phyloP scores from a whole-genome alignment of 2,329 filamentous ascomycete species.

The Xylariaceae sp. region DNA sequence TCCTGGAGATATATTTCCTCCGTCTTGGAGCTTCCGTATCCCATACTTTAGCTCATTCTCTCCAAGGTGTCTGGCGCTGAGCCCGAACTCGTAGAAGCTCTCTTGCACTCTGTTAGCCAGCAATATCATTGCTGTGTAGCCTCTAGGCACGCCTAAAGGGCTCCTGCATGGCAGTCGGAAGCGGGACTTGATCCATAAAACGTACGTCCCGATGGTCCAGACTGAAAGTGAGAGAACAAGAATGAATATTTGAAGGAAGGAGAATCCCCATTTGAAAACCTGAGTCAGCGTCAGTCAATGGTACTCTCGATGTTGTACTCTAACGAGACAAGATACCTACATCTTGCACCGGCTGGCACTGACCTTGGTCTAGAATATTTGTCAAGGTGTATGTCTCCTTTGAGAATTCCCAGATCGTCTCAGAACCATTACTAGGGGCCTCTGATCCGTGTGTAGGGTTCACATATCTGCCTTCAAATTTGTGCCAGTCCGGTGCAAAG shows the following conservation, averaged over 20 bases:
- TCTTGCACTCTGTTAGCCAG: constrained; percentile 3
- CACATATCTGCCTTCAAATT: background rate
- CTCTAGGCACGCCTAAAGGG: constrained; percentile 6
- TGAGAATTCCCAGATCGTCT: background rate
- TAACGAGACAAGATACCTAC: constrained; percentile 1
- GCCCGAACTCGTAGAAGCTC: constrained; percentile 8
- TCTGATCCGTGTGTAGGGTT: background rate
- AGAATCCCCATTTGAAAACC: constrained; percentile 24
- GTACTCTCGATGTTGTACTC: background rate
- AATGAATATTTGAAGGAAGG: constrained; percentile 19
- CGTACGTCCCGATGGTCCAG: constrained; percentile 19
- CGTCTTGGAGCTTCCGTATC: constrained; percentile 10
- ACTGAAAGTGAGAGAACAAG: constrained; percentile 9
- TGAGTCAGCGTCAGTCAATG: background rate
- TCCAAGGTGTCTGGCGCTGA: constrained; percentile 7
- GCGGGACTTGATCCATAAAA: constrained; percentile 19
- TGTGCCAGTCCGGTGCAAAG: background rate
- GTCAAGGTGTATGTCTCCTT: constrained; percentile 13
- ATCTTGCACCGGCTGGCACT: constrained; percentile 15
- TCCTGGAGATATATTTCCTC: constrained; percentile 12
- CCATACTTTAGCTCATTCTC: constrained; percentile 10
- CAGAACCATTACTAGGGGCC: background rate
- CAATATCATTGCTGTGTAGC: constrained; percentile 7
- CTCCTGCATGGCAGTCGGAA: constrained; percentile 4
- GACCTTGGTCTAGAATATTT: constrained; percentile 13